Evolutionary conservation across 31 red algal species (phyloP).

Genomic region (Odonthalia washingtoniensis): DNA sequence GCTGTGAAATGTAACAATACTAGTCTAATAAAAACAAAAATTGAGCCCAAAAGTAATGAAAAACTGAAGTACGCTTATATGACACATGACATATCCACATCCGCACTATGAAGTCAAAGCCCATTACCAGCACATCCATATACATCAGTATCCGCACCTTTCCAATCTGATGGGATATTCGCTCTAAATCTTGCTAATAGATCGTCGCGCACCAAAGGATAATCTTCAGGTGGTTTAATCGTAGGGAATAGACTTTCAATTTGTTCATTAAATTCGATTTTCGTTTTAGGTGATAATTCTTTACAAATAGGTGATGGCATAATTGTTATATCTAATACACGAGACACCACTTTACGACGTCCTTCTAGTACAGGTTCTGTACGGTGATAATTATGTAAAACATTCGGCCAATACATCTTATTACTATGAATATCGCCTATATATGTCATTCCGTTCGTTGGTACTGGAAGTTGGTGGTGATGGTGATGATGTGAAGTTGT

Average conservation of each 20-base stretch:
- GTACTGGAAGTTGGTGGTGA: not conserved
- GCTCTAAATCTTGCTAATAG: constrained; percentile 50
- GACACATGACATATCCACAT: too few species aligned
- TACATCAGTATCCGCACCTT: constrained; percentile 59
- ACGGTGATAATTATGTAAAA: not conserved
- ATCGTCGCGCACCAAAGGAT: too few species aligned
- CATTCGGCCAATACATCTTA: not conserved
- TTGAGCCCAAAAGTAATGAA: too few species aligned
- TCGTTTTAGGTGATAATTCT: too few species aligned
- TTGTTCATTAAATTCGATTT: too few species aligned
- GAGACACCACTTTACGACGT: constrained; percentile 56
- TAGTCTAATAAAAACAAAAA: too few species aligned
- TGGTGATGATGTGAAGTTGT: not conserved
- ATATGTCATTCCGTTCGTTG: not conserved
- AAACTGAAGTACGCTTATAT: too few species aligned
- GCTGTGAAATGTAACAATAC: too few species aligned
- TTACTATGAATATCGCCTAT: not conserved
- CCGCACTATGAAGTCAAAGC: constrained; percentile 66
- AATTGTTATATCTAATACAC: too few species aligned
- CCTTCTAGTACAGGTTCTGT: constrained; percentile 40
- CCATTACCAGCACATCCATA: constrained; percentile 80
- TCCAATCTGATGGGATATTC: constrained; percentile 64
- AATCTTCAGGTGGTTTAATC: constrained; percentile 50
- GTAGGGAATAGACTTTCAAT: constrained; percentile 62
- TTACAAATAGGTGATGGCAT: too few species aligned